Percentiles rank a stretch among this genome's conserved stretches.
These are phyloP conservation scores for Phlegmacium glaucopus DNA, from an alignment of 768 basidiomycete genomes.

Conservation along the genomic window DNA sequence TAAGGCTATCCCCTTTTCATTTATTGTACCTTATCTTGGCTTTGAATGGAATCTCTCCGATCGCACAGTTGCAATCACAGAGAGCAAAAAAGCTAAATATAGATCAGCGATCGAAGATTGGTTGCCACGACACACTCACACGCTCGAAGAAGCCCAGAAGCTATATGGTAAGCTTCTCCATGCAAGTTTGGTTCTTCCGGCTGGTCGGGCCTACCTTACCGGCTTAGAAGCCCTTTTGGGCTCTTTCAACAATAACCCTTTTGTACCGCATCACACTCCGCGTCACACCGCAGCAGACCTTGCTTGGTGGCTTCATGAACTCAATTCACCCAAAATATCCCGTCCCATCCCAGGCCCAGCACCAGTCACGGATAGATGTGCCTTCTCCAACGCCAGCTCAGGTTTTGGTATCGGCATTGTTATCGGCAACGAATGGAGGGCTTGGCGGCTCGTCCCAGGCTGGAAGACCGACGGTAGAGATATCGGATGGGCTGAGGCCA, in stretches of 20 bases:
- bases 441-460: constrained; percentile 14
- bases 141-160: constrained; percentile 25
- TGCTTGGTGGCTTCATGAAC: too few species aligned
- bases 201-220: constrained; percentile 32
- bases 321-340: too few species aligned
- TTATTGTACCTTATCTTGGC: too few species aligned
- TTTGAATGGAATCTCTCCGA: constrained; percentile 8
- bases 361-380: too few species aligned
- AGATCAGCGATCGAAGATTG: constrained; percentile 15
- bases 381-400: too few species aligned
- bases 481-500: constrained; percentile 30
- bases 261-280: too few species aligned
- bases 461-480: constrained; percentile 29
- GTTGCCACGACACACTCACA: constrained; percentile 21
- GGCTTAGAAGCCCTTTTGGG: constrained; percentile 19
- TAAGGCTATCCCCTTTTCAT: constrained; percentile 13
- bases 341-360: too few species aligned
- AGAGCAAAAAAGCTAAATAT: constrained; percentile 11
- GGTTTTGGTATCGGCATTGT: constrained; percentile 22
- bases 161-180: constrained; percentile 37
- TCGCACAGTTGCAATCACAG: not conserved
- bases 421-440: constrained; percentile 21
- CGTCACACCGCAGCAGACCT: too few species aligned
- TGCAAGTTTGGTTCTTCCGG: constrained; percentile 19
- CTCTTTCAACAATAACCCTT: constrained; percentile 31